Base-by-base conservation (phyloP, 2,329 filamentous ascomycete genomes). In the Cyphellophora europaea region DNA sequence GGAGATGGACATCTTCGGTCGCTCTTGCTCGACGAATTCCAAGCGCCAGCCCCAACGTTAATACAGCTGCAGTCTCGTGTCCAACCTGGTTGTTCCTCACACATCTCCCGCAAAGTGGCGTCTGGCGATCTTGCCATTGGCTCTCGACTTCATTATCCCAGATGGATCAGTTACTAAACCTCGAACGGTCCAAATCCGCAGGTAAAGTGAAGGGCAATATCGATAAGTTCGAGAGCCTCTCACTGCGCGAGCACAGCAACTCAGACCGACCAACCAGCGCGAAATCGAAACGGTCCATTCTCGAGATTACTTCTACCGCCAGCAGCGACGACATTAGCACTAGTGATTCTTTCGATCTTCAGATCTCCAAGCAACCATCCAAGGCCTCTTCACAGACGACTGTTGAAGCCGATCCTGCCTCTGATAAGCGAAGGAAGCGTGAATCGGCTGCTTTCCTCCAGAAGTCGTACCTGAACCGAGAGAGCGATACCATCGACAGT, bases 141-240 rank as follows among this genome's bases (percentile, higher is more conserved):
- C 15, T 30, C 10, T 30, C 27, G 11, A 12, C 8, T 29, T 27
- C 11, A n/a, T 14, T 15, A 14, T 14, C 27, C 27, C 10, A n/a
- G n/a, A 79, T 78, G 74, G 72, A 75, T 37, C 65, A 65, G 17
- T 55, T 78, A 16, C 56, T 47, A 30, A 34, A 25, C 21, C 18
- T 77, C 38, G 72, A 62, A 6, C 71, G 66, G 2, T 61, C 74
- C 45, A 72, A 66, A 60, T 69, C 65, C 31, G 66, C 62, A 4
- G 70, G 72, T 44, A 60, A 58, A 29, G 66, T 64, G 2, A 70
- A 73, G 45, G 59, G 57, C 30, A 63, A 63, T 35, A 48, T 53
- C 25, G 57, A 47, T 30, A 49, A 55, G 16, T 49, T 60, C 6
- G 58, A 64, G 27, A 52, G 59, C 11, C 48, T 66, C 15, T 47